Evolutionary conservation across 164 flowering plant species (phyloP).

Genomic region (Paratinospora sagittata): DNA sequence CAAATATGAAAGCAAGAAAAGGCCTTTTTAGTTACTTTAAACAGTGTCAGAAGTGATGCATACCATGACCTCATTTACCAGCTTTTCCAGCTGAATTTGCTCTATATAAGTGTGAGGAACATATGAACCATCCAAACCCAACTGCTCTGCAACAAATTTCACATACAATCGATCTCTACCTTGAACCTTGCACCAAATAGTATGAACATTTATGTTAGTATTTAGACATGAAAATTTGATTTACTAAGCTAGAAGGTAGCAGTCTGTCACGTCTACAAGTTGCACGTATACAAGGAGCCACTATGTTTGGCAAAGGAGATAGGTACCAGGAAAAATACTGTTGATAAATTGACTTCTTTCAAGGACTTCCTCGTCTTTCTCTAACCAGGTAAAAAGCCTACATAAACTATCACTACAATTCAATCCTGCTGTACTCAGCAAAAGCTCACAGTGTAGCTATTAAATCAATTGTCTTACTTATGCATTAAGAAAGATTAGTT

Average conservation of each 20-base stretch:
- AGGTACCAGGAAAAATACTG: neutral
- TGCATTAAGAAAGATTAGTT: no score
- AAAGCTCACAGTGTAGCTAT: no score
- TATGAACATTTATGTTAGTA: constrained; percentile 6
- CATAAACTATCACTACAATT: no score
- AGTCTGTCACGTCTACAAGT: neutral
- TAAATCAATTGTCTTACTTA: no score
- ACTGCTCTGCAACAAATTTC: constrained; percentile 55
- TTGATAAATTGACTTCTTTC: neutral
- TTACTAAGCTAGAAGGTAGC: neutral
- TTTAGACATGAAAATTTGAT: neutral
- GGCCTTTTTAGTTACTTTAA: neutral
- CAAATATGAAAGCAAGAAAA: constrained; percentile 7
- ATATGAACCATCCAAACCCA: constrained; percentile 83
- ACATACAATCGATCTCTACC: constrained; percentile 72
- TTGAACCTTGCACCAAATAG: constrained; percentile 57
- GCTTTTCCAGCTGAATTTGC: constrained; percentile 95
- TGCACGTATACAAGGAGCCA: neutral
- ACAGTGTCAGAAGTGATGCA: constrained; percentile 11
- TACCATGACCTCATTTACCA: constrained; percentile 94
- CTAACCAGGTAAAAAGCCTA: no score
- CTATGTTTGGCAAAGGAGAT: no score
- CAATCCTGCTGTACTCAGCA: no score
- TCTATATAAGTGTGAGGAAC: constrained; percentile 93
- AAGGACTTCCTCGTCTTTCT: neutral